These are phyloP conservation scores for Mortierella claussenii DNA, from an alignment of 192 early-diverging fungal species.

Conservation along the genomic window DNA sequence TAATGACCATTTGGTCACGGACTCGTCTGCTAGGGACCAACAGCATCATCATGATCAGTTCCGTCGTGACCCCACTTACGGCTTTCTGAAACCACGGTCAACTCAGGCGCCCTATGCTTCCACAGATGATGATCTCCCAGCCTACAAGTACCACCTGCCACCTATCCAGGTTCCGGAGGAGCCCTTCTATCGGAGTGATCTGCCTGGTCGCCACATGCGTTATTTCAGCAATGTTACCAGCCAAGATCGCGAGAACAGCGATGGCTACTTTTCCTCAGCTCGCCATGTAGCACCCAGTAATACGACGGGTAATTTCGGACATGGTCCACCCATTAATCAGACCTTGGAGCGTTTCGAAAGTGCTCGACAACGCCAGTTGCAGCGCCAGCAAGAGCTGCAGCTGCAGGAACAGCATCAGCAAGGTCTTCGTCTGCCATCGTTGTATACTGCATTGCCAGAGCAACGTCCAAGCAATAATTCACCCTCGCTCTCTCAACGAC, in stretches of 20 bases:
- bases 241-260: conserved; percentile 35
- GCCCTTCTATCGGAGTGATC: conserved; percentile 45
- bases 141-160: conserved; percentile 35
- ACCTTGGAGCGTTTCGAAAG: conserved; percentile 21
- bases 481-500: background rate
- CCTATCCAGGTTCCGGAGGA: conserved; percentile 41
- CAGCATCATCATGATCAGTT: conserved; percentile 36
- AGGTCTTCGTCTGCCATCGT: conserved; percentile 23
- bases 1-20: conserved; percentile 33
- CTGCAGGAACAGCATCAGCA: conserved; percentile 23
- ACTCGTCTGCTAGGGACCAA: conserved; percentile 15
- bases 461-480: conserved; percentile 14
- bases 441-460: conserved; percentile 31
- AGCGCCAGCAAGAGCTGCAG: conserved; percentile 46
- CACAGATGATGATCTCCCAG: conserved; percentile 1
- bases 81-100: conserved; percentile 27
- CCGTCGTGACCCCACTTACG: conserved; percentile 22
- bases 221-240: conserved; percentile 48
- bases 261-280: conserved; percentile 46
- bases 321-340: conserved; percentile 38
- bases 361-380: conserved; percentile 3
- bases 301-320: conserved; percentile 49
- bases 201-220: conserved; percentile 51
- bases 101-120: conserved; percentile 9
- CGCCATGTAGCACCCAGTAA: conserved; percentile 49